Base-by-base conservation (phyloP, 441 rosid species). In the Melastoma candidum region DNA sequence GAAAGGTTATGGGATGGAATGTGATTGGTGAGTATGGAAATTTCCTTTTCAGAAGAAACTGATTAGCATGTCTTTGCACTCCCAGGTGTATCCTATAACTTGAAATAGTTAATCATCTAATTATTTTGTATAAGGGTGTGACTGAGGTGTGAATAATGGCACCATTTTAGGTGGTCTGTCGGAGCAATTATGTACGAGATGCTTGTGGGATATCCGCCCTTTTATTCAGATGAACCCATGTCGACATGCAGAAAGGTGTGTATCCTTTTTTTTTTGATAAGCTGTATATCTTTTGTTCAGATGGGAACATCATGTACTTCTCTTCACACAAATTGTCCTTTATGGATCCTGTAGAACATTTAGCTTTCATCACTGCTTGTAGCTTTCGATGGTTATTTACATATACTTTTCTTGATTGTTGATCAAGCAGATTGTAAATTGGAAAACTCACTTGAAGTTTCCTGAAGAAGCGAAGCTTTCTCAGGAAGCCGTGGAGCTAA, bases 371-470 rank as follows among this genome's bases (percentile, higher is more conserved):
- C n/a, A 48, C 2, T 48, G 43, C 24, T 44, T 7, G 10, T 51
- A 27, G 48, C 44, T 26, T 25, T 11, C 44, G 11, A 25, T 14
- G 43, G 50, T 4, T 25, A 14, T 11, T 29, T 39, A 26, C 17
- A 47, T 48, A 52, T 25, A 10, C 26, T 69, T 36, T 11, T 47
- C 51, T 51, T 48, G 49, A 27, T 62, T 7, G 25, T 55, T 22
- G 39, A 6, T 63, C 49, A 51, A 51, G 59, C 70, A 82, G 89
- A 82, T 79, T 64, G 85, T 82, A 41, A 77, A 80, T 74, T 82
- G 89, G 89, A 82, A 54, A 79, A 73, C 77, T 57, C 83, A 79
- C 73, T 64, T 82, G 75, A 82, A 82, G 77, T 82, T 79, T 72
- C 89, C 89, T 24, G 89, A 79, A 71, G 89, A 82, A 72, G 89